Evolutionary conservation across 495 filamentous ascomycete species (phyloP), one percentile per base, ranked within the genome.

Genomic region (Glutinoglossum americanum): DNA sequence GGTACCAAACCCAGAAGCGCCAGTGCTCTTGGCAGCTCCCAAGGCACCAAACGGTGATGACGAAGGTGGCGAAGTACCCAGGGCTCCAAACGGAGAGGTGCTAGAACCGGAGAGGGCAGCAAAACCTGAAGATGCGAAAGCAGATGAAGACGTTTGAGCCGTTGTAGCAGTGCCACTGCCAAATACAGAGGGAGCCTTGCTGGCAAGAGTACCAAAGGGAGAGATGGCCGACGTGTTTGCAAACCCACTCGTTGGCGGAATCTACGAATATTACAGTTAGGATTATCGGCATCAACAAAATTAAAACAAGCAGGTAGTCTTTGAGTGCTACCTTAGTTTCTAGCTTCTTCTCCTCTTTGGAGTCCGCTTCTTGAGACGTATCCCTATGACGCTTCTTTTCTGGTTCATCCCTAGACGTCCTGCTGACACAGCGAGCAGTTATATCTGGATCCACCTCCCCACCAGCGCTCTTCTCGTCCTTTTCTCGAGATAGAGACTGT

Each of bases 71-170:
- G 73, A 69, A 30, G 67, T 59, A 54, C 68, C 72, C 49, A 79
- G 58, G 9, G 72, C 64, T 48, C 78, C 74, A 60, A 83, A 82
- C 9, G 70, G 68, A 23, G 79, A 80, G 15, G 73, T 64, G 33
- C 70, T 65, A 9, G 74, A 70, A 28, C 59, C 62, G 26, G 76
- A 70, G 15, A 80, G 72, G 49, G 75, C 72, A 10, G 72, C 63
- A 59, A 79, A 63, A 21, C 70, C 70, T 6, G 78, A 76, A 37
- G 73, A 65, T 51, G 73, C 75, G 61, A 83, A 75, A 27, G n/a
- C n/a, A n/a, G n/a, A n/a, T n/a, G n/a, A n/a, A n/a, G n/a, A n/a
- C n/a, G 71, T 72, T 60, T 57, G 62, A 44, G 64, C 47, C 19
- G 21, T 44, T 15, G 60, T 59, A 9, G 60, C 17, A 13, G 64